A percentile compares a stretch with the other conserved stretches of the same genome.
Conservation (phyloP, 176 grass and related monocot genomes). For the Chloris gayana region DNA sequence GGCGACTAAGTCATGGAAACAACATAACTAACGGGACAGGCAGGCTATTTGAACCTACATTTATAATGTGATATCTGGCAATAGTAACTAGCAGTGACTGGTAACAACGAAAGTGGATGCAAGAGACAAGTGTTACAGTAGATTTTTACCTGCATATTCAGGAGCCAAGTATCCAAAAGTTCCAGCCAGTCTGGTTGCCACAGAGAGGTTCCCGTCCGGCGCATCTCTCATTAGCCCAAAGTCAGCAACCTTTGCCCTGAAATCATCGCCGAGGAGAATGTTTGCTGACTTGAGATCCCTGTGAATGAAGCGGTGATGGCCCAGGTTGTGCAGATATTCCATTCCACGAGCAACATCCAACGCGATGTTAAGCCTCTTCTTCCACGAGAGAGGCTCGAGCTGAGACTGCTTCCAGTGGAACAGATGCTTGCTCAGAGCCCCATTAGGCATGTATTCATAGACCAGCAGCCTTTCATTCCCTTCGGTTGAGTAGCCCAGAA, state of each 20-base stretch:
- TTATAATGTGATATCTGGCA: neutral
- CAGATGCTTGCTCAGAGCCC: constrained; percentile 84
- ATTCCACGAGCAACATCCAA: constrained; percentile 89
- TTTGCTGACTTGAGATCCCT: constrained; percentile 97
- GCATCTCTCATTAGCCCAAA: constrained; percentile 89
- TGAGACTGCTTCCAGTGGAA: constrained; percentile 75
- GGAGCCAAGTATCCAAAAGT: constrained; percentile 98
- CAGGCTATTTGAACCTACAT: neutral
- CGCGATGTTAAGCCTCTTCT: constrained; percentile 94
- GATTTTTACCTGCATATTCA: constrained; percentile 91
- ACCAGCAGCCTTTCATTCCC: constrained; percentile 90
- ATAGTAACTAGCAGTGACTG: neutral
- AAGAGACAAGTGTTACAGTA: neutral
- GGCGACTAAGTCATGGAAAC: neutral
- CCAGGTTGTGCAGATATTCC: constrained; percentile 94
- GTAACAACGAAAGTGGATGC: neutral
- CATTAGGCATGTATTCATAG: constrained; percentile 93
- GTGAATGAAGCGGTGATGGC: constrained; percentile 86
- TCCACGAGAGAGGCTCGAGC: constrained; percentile 87
- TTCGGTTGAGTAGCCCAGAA: constrained; percentile 77
- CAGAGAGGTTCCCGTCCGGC: constrained; percentile 88
- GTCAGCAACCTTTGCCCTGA: constrained; percentile 89
- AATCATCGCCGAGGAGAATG: constrained; percentile 88
- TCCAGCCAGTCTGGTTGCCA: constrained; percentile 89
- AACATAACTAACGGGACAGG: neutral